phyloP scores from a whole-genome alignment of 1,284 basidiomycete species.

The Agroathelia rolfsii region DNA sequence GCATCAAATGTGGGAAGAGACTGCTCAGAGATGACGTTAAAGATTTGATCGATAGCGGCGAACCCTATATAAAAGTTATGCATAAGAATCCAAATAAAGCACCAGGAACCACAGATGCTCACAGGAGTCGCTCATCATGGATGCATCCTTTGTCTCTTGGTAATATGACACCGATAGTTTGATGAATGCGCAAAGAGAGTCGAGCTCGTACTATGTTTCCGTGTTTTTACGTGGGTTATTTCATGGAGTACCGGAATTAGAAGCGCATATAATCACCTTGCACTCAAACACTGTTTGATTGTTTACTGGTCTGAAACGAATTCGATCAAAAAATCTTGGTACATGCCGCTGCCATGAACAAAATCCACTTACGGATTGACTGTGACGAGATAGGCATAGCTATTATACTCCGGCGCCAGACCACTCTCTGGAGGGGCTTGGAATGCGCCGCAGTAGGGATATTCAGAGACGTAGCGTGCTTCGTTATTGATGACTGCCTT shows the following conservation, averaged over 20 bases:
- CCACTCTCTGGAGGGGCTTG: conserved; percentile 69
- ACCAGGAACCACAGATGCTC: too few species aligned
- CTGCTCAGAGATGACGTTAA: conserved; percentile 67
- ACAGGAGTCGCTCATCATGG: conserved; percentile 67
- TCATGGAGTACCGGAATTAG: neutral
- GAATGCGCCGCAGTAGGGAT: conserved; percentile 70
- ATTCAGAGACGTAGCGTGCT: conserved; percentile 60
- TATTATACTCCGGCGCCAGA: conserved; percentile 48
- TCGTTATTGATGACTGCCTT: conserved; percentile 73
- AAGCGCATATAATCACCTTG: conserved; percentile 36
- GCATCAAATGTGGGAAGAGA: conserved; percentile 62
- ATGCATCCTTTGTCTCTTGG: conserved; percentile 54
- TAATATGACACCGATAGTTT: conserved; percentile 70
- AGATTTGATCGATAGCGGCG: conserved; percentile 59
- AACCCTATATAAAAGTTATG: conserved; percentile 36
- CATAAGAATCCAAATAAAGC: conserved; percentile 2
- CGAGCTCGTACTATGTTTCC: conserved; percentile 53
- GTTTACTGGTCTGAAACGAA: conserved; percentile 43
- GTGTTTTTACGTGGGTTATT: conserved; percentile 2
- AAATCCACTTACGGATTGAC: conserved; percentile 52
- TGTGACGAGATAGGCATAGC: conserved; percentile 37
- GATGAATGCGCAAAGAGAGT: conserved; percentile 66
- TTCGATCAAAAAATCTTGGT: too few species aligned
- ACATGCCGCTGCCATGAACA: too few species aligned
- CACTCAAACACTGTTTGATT: conserved; percentile 67